phyloP scores from a whole-genome alignment of 805 yeast genomes.

The Metschnikowia anglica region DNA sequence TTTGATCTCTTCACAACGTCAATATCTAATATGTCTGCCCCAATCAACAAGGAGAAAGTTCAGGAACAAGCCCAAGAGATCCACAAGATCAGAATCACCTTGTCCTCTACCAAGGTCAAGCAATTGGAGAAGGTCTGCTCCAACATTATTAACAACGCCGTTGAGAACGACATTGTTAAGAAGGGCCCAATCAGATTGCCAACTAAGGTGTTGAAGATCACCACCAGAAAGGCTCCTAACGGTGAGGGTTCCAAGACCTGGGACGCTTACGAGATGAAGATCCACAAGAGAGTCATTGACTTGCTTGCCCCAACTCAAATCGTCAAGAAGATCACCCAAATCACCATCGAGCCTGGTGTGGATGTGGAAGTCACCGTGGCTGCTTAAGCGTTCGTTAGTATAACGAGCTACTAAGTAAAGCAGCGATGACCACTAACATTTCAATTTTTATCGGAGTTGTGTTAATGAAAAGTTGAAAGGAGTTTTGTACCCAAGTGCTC shows the following conservation, averaged over 20 bases:
- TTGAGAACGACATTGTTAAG: conserved; percentile 76
- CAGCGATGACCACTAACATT: conserved; percentile 8
- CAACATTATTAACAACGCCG: conserved; percentile 87
- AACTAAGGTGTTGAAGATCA: conserved; percentile 95
- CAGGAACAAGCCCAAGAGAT: conserved; percentile 78
- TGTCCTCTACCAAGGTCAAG: conserved; percentile 98
- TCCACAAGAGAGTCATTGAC: conserved; percentile 99
- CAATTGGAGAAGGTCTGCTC: conserved; percentile 95
- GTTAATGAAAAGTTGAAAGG: conserved; percentile 14
- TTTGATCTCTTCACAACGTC: conserved; percentile 36
- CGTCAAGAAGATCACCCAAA: conserved; percentile 94
- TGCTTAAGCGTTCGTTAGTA: conserved; percentile 52
- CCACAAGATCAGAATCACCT: conserved; percentile 98
- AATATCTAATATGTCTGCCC: conserved; percentile 62
- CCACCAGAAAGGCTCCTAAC: conserved; percentile 99
- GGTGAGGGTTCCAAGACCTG: conserved; percentile 99
- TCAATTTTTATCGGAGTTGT: conserved; percentile 16
- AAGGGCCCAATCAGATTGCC: conserved; percentile 99
- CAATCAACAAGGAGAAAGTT: conserved; percentile 79
- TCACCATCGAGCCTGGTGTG: conserved; percentile 99
- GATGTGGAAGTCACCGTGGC: conserved; percentile 94
- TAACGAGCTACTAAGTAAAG: conserved; percentile 1
- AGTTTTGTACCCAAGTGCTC: conserved; percentile 45
- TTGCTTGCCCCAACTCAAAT: conserved; percentile 92
- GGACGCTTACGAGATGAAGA: conserved; percentile 99